Evolutionary conservation across 768 basidiomycete species (phyloP).

Genomic region (Panus rudis): DNA sequence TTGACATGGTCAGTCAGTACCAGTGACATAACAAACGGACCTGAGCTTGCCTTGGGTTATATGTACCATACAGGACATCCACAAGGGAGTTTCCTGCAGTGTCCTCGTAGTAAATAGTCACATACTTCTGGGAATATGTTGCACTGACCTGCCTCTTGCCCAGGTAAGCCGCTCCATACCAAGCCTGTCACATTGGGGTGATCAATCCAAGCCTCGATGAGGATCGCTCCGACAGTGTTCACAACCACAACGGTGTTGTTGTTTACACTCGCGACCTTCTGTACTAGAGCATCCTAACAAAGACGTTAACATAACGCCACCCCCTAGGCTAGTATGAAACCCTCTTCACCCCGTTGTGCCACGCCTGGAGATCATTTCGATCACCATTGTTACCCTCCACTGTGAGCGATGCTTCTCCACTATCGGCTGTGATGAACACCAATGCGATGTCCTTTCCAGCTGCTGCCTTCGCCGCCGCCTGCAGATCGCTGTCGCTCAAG

Average conservation of each 20-base stretch:
- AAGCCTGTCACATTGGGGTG: slow-evolving; percentile 63
- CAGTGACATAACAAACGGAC: not conserved
- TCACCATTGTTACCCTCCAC: slow-evolving; percentile 58
- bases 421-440: slow-evolving; percentile 44
- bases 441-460: slow-evolving; percentile 41
- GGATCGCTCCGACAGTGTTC: slow-evolving; percentile 58
- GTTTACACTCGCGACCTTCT: slow-evolving; percentile 56
- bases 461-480: slow-evolving; percentile 35
- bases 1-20: not conserved
- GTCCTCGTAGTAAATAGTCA: no score
- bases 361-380: slow-evolving; percentile 41
- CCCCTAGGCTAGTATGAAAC: slow-evolving; percentile 14
- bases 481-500: slow-evolving; percentile 42
- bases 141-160: slow-evolving; percentile 61
- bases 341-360: slow-evolving; percentile 41
- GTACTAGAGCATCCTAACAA: slow-evolving; percentile 34
- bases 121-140: no score
- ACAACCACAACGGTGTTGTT: slow-evolving; percentile 77
- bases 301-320: slow-evolving; percentile 35
- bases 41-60: slow-evolving; percentile 49
- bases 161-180: slow-evolving; percentile 49
- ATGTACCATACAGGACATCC: slow-evolving; percentile 70
- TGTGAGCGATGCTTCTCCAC: slow-evolving; percentile 17
- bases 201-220: slow-evolving; percentile 63
- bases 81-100: slow-evolving; percentile 47